These are phyloP conservation scores for Cladosporium sp. DNA, from an alignment of 2,329 filamentous ascomycete genomes.

Conservation along the genomic window DNA sequence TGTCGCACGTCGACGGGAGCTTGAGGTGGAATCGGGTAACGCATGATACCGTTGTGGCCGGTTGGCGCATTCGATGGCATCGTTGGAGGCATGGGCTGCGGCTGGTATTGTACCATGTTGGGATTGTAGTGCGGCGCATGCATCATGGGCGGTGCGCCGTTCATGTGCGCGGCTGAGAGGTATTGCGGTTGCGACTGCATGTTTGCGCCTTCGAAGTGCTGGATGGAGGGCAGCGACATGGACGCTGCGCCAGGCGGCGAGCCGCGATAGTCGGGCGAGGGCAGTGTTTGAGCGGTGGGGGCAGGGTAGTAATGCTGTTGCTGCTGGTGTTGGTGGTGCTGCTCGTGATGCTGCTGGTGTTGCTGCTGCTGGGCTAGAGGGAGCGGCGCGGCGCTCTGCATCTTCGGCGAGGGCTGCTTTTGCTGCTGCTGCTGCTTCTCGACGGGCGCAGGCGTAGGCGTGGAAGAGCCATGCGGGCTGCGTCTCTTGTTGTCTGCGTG, in stretches of 20 bases:
- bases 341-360: neutral
- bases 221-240: constrained; percentile 23
- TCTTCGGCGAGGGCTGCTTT: constrained; percentile 5
- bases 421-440: neutral
- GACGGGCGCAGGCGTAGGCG: constrained; percentile 2
- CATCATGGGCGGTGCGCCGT: constrained; percentile 19
- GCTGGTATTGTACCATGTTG: constrained; percentile 22
- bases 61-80: constrained; percentile 23
- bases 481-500: constrained; percentile 3
- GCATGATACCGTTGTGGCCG: constrained; percentile 37
- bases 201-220: constrained; percentile 21
- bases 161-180: constrained; percentile 18
- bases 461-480: constrained; percentile 7
- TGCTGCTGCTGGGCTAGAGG: constrained; percentile 1
- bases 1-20: constrained; percentile 39
- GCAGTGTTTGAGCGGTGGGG: constrained; percentile 5
- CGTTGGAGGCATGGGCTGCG: constrained; percentile 20
- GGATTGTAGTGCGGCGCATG: constrained; percentile 23
- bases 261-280: constrained; percentile 12
- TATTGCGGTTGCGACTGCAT: constrained; percentile 24
- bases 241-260: constrained; percentile 11
- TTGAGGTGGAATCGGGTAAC: constrained; percentile 54
- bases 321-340: neutral
- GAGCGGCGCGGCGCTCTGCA: constrained; percentile 6
- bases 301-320: constrained; percentile 7